These are phyloP conservation scores for Endothia cerciana DNA, from an alignment of 2,329 filamentous ascomycete species.

Conservation along the genomic window DNA sequence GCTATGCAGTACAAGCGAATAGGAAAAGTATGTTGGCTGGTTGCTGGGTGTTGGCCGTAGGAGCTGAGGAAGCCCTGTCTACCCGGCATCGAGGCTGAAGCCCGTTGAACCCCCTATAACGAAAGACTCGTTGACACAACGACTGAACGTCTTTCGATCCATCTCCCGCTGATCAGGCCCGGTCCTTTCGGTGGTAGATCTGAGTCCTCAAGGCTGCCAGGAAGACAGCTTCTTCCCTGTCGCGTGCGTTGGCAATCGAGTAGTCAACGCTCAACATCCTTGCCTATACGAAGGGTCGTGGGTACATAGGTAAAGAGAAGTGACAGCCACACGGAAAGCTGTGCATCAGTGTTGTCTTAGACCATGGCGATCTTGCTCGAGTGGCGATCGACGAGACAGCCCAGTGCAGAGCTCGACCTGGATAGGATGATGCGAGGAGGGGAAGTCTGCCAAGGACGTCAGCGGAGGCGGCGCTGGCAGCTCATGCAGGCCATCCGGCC, in stretches of 20 bases:
- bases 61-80: conserved; percentile 19
- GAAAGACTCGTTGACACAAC: conserved; percentile 9
- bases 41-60: conserved; percentile 12
- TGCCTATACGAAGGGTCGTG: conserved; percentile 19
- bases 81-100: conserved; percentile 24
- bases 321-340: conserved; percentile 13
- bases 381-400: neutral
- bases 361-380: neutral
- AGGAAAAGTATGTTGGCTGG: conserved; percentile 18
- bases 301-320: neutral
- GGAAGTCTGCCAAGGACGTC: conserved; percentile 11
- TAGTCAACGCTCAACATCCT: neutral
- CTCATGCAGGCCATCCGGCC: conserved; percentile 8
- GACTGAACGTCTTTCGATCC: too few species aligned
- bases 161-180: too few species aligned
- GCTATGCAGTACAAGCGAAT: conserved; percentile 20
- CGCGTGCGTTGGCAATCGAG: neutral
- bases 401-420: neutral
- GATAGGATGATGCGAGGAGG: neutral
- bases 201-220: neutral
- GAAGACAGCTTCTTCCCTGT: conserved; percentile 6
- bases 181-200: too few species aligned
- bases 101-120: conserved; percentile 19
- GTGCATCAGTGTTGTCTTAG: neutral
- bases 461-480: conserved; percentile 13